Percentiles rank a stretch among this genome's conserved stretches.
Evolutionary conservation across 805 yeast genomes (phyloP).

Genomic region (Candida corydali): DNA sequence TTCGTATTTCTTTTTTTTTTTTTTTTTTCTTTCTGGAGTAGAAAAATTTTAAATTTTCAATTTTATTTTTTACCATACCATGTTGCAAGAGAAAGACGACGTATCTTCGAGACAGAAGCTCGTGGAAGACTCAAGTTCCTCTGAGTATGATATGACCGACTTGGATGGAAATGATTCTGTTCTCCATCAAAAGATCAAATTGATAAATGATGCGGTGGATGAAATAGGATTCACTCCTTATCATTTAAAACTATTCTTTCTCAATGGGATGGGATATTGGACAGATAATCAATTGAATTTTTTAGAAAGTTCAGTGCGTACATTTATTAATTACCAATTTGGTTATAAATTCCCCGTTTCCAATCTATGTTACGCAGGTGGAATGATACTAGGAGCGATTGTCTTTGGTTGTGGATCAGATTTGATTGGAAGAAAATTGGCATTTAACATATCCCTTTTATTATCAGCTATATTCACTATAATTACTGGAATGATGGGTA

Average conservation of each 20-base stretch:
- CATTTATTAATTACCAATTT: constrained; percentile 46
- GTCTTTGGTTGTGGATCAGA: constrained; percentile 51
- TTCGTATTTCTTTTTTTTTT: not conserved
- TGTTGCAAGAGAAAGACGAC: constrained; percentile 3
- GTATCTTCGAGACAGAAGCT: not conserved
- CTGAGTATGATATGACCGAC: constrained; percentile 14
- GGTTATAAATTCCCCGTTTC: constrained; percentile 40
- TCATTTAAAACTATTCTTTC: constrained; percentile 45
- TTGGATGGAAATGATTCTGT: constrained; percentile 29
- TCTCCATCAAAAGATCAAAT: constrained; percentile 21
- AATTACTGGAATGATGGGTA: constrained; percentile 22
- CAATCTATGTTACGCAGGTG: constrained; percentile 35
- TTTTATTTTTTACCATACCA: not conserved
- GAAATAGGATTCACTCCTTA: constrained; percentile 49
- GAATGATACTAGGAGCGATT: constrained; percentile 46
- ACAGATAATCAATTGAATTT: constrained; percentile 50
- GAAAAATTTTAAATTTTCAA: not conserved
- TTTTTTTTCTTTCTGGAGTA: not conserved
- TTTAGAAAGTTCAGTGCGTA: constrained; percentile 44
- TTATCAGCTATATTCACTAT: constrained; percentile 20
- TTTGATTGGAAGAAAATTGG: constrained; percentile 49
- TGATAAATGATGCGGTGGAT: constrained; percentile 29
- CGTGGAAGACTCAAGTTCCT: constrained; percentile 5
- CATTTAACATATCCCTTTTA: constrained; percentile 36
- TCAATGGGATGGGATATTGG: constrained; percentile 56